Conservation (phyloP, 768 basidiomycete genomes). For the Cystobasidium tubakii region DNA sequence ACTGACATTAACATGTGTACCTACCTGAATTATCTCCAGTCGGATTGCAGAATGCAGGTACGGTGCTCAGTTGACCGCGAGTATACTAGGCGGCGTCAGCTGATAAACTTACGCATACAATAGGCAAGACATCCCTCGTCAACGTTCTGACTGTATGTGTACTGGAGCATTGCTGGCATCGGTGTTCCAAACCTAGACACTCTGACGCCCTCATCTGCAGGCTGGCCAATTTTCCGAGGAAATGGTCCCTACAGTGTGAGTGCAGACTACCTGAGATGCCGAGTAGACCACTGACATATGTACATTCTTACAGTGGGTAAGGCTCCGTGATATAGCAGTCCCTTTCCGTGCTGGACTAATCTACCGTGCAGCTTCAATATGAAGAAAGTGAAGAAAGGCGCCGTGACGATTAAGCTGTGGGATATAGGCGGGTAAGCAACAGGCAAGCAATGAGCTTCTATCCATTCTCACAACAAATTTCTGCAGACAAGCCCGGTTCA, state of each 20-base stretch:
- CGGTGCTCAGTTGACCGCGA: neutral
- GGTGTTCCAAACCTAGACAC: neutral
- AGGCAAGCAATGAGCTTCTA: too few species aligned
- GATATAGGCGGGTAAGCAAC: slow-evolving; percentile 32
- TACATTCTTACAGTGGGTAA: neutral
- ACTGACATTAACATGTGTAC: neutral
- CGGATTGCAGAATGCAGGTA: slow-evolving; percentile 39
- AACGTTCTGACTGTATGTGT: slow-evolving; percentile 37
- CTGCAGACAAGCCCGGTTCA: slow-evolving; percentile 31
- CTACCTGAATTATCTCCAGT: neutral
- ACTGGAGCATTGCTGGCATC: neutral
- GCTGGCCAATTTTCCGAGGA: slow-evolving; percentile 32
- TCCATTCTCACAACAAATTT: neutral
- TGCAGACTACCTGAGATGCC: neutral
- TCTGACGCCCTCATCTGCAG: slow-evolving; percentile 4
- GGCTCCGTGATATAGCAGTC: neutral
- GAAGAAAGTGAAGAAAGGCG: slow-evolving; percentile 38
- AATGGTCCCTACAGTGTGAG: slow-evolving; percentile 38
- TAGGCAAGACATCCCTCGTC: slow-evolving; percentile 37
- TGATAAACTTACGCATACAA: neutral
- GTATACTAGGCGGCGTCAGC: neutral
- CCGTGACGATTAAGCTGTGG: slow-evolving; percentile 40
- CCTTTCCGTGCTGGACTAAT: neutral
- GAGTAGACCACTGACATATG: neutral
- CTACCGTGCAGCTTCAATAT: slow-evolving; percentile 22